These are phyloP conservation scores for Collybia mongolica DNA, from an alignment of 768 basidiomycete genomes.

Conservation along the genomic window DNA sequence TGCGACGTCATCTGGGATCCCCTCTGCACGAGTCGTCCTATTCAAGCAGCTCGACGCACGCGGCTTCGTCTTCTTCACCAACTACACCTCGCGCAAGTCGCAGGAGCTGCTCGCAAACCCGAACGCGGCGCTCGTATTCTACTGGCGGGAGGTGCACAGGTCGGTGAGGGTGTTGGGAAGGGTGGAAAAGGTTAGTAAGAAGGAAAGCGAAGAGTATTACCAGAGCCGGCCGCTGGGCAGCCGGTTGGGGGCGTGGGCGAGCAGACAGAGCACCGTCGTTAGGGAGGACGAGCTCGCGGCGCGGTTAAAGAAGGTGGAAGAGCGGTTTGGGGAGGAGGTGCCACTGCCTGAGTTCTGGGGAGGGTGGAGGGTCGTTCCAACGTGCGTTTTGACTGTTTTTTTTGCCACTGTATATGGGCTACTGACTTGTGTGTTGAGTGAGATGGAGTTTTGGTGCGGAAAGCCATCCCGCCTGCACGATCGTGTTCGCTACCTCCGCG, in stretches of 20 bases:
- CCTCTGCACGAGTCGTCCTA: conserved; percentile 86
- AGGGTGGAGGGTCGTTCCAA: conserved; percentile 92
- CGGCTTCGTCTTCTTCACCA: conserved; percentile 97
- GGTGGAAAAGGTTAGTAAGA: conserved; percentile 72
- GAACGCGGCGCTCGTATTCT: conserved; percentile 80
- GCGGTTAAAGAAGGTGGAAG: conserved; percentile 56
- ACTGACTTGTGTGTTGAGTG: conserved; percentile 45
- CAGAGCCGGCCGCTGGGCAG: conserved; percentile 79
- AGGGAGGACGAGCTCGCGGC: conserved; percentile 66
- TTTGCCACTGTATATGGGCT: neutral
- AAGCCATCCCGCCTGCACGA: conserved; percentile 94
- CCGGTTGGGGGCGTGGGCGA: conserved; percentile 91
- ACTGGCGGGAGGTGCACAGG: conserved; percentile 84
- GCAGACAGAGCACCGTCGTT: conserved; percentile 81
- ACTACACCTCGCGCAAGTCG: conserved; percentile 94
- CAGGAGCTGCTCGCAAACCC: conserved; percentile 76
- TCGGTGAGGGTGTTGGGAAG: conserved; percentile 83
- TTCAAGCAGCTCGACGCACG: conserved; percentile 86
- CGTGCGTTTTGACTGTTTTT: conserved; percentile 44
- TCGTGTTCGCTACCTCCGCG: conserved; percentile 75
- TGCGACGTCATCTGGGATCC: conserved; percentile 67
- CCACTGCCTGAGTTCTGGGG: conserved; percentile 94
- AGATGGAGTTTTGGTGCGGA: conserved; percentile 97
- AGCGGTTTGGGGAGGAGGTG: conserved; percentile 51
- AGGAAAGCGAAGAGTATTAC: conserved; percentile 86